Base-by-base conservation (phyloP, 2,329 filamentous ascomycete species). In the Alternaria incomplexa region DNA sequence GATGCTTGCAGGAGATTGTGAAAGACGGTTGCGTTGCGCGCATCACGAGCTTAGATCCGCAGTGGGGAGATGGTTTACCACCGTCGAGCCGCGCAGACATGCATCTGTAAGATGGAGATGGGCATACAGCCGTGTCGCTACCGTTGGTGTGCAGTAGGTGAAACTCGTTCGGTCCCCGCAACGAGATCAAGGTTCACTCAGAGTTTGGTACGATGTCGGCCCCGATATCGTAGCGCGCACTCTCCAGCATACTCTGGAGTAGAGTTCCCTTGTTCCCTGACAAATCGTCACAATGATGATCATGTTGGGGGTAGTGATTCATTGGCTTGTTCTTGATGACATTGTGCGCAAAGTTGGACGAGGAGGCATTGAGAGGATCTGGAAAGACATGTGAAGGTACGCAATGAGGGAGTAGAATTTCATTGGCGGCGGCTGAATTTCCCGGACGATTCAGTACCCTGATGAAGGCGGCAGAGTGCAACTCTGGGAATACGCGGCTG, bases 201-300 rank as follows among this genome's bases (percentile, higher is more conserved):
- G 26, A 56, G 54, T 61, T 61, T 58, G 62, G 56, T 57, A 57
- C 56, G 56, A 63, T 53, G n/a, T 58, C 36, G 23, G 44, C 8
- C 32, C 57, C 51, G 58, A 46, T 43, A 23, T 32, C 28, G 46
- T 65, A 65, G 62, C 51, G 62, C 13, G 40, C 22, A 64, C 55
- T 44, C 44, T 62, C 52, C 13, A 40, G 20, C 13, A 25, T 40
- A 15, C 12, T 32, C 30, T 15, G 12, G 30, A 13, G 12, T 32
- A 52, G 48, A 36, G 20, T 62, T 47, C 45, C n/a, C 10, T 46
- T 30, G 12, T 43, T 26, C 54, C 28, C 46, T 32, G 55, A 55
- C 26, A 23, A 23, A 26, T 28, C 11, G 22, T 30, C 28, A 36
- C 30, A 3, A 52, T 40, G 36, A 40, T 17, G 36, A 40, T 40